Percentiles rank a stretch among this genome's conserved stretches.
Conservation (phyloP, 805 yeast genomes). For the Debaryomyces tyrocola region DNA sequence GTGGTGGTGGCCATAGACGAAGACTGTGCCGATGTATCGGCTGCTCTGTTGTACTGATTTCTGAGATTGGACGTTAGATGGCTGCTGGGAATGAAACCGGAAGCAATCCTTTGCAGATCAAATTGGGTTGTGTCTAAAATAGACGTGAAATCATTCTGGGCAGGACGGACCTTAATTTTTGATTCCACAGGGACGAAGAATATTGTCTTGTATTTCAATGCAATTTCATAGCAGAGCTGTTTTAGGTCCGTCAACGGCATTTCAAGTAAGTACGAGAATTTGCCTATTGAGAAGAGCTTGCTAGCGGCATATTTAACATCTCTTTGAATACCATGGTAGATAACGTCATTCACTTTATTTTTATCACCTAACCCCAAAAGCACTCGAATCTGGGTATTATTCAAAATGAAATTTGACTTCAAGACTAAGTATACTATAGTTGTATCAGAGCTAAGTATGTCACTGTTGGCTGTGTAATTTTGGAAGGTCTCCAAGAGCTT, state of each 20-base stretch:
- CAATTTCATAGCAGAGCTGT: constrained; percentile 22
- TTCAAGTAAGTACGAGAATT: constrained; percentile 7
- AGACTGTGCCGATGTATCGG: neutral
- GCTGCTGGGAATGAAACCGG: neutral
- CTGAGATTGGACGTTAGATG: neutral
- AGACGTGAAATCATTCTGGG: neutral
- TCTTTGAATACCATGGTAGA: constrained; percentile 6
- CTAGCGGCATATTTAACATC: neutral
- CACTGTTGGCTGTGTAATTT: neutral
- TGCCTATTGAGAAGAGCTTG: neutral
- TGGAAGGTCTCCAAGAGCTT: constrained; percentile 5
- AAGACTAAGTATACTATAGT: constrained; percentile 11
- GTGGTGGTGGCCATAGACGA: neutral
- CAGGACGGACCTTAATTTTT: neutral
- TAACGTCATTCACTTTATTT: neutral
- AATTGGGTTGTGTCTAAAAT: neutral
- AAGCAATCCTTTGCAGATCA: neutral
- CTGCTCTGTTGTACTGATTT: neutral
- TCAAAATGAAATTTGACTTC: constrained; percentile 7
- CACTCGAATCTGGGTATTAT: constrained; percentile 9
- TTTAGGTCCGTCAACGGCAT: constrained; percentile 27
- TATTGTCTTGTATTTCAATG: constrained; percentile 18
- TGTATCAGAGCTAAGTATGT: constrained; percentile 5
- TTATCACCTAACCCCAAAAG: constrained; percentile 9
- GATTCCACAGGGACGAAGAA: constrained; percentile 23